Conservation (phyloP, 352 stramenopile species). For the Peronospora belbahrii region DNA sequence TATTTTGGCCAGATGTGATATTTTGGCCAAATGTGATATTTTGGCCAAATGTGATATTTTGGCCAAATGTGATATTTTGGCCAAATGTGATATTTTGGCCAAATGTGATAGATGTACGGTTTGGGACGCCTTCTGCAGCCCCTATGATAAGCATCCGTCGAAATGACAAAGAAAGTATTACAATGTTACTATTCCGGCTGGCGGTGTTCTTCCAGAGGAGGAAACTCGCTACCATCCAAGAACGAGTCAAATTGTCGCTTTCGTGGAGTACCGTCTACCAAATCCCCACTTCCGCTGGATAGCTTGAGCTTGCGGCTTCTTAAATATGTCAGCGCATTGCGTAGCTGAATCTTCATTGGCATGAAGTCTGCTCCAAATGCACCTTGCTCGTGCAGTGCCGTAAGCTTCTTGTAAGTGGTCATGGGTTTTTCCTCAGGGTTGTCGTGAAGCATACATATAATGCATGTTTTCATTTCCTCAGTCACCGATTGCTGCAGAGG, state of each 20-base stretch:
- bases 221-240: conserved; percentile 48
- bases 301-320: conserved; percentile 61
- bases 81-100: too few relatives aligned
- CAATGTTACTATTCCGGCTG: conserved; percentile 35
- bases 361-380: conserved; percentile 67
- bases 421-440: conserved; percentile 68
- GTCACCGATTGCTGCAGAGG: conserved; percentile 65
- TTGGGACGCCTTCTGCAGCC: too few relatives aligned
- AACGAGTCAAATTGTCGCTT: conserved; percentile 47
- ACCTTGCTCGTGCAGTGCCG: conserved; percentile 41
- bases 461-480: conserved; percentile 68
- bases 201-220: conserved; percentile 48
- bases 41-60: too few relatives aligned
- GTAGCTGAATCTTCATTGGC: conserved; percentile 76
- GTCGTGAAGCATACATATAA: conserved; percentile 55
- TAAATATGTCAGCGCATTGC: conserved; percentile 77
- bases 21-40: too few relatives aligned
- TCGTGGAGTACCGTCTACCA: conserved; percentile 10
- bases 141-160: too few relatives aligned
- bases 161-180: neutral
- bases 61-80: too few relatives aligned
- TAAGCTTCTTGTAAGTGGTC: conserved; percentile 68
- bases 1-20: too few relatives aligned
- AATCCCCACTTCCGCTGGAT: conserved; percentile 10
- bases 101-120: too few relatives aligned